phyloP scores from a whole-genome alignment of 352 stramenopile species.

The Pythium brachiatum region DNA sequence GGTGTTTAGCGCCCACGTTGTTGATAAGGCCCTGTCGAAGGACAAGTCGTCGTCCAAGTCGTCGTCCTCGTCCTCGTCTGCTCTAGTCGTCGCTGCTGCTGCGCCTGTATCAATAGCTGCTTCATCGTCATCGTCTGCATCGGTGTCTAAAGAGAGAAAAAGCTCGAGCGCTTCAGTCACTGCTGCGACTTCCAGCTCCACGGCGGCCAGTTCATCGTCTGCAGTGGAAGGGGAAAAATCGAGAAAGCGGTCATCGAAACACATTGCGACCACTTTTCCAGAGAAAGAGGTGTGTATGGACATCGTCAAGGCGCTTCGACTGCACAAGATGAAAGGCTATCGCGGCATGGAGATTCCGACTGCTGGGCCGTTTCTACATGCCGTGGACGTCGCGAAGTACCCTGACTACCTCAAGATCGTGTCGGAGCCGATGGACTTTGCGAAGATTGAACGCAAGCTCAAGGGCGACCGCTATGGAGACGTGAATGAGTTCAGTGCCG shows the following conservation, averaged over 20 bases:
- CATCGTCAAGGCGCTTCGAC: conserved; percentile 69
- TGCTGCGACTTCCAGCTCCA: not conserved
- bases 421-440: conserved; percentile 84
- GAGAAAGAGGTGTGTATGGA: conserved; percentile 63
- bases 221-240: conserved; percentile 23
- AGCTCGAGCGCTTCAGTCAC: conserved; percentile 17
- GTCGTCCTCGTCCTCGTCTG: conserved; percentile 26
- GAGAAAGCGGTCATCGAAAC: conserved; percentile 37
- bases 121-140: conserved; percentile 25
- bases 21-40: conserved; percentile 30
- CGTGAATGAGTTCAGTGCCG: conserved; percentile 77
- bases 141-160: conserved; percentile 36
- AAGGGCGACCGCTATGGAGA: conserved; percentile 78
- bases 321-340: conserved; percentile 86
- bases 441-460: conserved; percentile 86
- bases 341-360: conserved; percentile 80
- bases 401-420: conserved; percentile 80
- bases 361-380: conserved; percentile 75
- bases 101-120: not conserved
- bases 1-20: conserved; percentile 34
- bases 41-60: conserved; percentile 38
- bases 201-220: not conserved
- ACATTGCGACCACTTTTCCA: conserved; percentile 41
- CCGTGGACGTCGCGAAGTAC: conserved; percentile 86
- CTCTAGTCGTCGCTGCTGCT: conserved; percentile 7